Base-by-base conservation (phyloP, 495 filamentous ascomycete species). In the Penicillium odoratum region DNA sequence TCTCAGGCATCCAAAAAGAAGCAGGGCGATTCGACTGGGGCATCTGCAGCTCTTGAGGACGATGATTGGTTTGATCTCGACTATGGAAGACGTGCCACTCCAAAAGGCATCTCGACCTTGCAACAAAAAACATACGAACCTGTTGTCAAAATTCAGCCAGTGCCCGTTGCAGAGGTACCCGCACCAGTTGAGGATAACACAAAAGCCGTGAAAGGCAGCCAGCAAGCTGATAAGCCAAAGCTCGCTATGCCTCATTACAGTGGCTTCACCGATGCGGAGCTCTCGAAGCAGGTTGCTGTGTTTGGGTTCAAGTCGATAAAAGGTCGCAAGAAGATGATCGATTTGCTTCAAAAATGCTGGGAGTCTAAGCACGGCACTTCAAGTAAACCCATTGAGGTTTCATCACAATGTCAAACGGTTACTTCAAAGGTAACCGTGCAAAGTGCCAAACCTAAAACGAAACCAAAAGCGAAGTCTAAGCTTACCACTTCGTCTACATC, bases 301-400 rank as follows among this genome's bases (percentile, higher is more conserved):
- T 92, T 85, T 63, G 88, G 87, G 0, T 92, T 94, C 73, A 95
- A 94, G 66, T 74, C 86, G 1, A 74, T 93, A 0, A 91, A 84
- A 64, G 84, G 77, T 51, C 81, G 90, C 16, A 75, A 82, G 52
- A 81, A 83, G 10, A 91, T 90, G 88, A 87, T 94, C 33, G 74
- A 83, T 11, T 66, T 91, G 11, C 73, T 94, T 5, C 74, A 90
- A 51, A 83, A 83, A 63, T 94, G 91, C 65, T 95, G 91, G 90
- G 69, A 81, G 55, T 78, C 77, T 33, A 76, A 79, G 51, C 63
- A 75, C 51, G 67, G 67, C 8, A 63, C 46, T 49, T 43, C 26
- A 11, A 26, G 16, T 31, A 59, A 33, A 15, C n/a, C 34, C 16
- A 13, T 21, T n/a, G 42, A 40, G 16, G 7, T 25, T 13, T 21